phyloP scores from a whole-genome alignment of 2,329 filamentous ascomycete genomes.

The Apiospora kogelbergensis region DNA sequence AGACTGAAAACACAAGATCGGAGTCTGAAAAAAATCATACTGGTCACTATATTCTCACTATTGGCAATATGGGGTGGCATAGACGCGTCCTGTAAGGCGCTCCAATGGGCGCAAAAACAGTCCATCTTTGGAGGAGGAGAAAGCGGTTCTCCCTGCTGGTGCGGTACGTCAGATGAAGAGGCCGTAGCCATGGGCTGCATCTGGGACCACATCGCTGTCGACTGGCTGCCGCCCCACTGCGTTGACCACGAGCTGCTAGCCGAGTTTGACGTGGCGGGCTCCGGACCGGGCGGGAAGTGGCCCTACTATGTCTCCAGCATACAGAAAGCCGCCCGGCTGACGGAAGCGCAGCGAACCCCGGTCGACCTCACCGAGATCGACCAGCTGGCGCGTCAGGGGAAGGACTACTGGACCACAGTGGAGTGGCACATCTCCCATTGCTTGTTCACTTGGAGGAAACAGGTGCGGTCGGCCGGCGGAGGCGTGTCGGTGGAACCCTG shows the following conservation, averaged over 20 bases:
- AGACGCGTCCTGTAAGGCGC: not conserved
- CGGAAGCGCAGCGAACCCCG: not conserved
- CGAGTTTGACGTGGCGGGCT: not conserved
- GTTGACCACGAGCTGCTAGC: not conserved
- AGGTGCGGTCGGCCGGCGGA: not conserved
- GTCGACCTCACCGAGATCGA: not conserved
- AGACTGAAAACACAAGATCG: not conserved
- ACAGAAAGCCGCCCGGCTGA: not conserved
- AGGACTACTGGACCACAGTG: not conserved
- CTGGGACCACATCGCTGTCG: conserved; percentile 7
- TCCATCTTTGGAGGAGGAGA: not conserved
- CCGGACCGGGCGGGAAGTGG: not conserved
- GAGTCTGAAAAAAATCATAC: not conserved
- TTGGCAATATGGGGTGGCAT: not conserved
- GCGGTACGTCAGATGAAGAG: not conserved
- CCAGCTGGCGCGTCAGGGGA: not conserved
- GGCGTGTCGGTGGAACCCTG: conserved; percentile 1
- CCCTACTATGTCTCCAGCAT: not conserved
- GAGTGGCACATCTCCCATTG: not conserved
- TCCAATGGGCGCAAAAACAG: not conserved
- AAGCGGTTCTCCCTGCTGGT: not conserved
- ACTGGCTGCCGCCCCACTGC: not conserved
- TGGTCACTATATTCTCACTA: not conserved
- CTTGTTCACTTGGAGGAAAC: not conserved
- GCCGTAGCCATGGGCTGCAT: conserved; percentile 5